A percentile compares a stretch with the other conserved stretches of the same genome.
Conservation (phyloP, 371 early-diverging fungal species). For the Mucor velutinosus region DNA sequence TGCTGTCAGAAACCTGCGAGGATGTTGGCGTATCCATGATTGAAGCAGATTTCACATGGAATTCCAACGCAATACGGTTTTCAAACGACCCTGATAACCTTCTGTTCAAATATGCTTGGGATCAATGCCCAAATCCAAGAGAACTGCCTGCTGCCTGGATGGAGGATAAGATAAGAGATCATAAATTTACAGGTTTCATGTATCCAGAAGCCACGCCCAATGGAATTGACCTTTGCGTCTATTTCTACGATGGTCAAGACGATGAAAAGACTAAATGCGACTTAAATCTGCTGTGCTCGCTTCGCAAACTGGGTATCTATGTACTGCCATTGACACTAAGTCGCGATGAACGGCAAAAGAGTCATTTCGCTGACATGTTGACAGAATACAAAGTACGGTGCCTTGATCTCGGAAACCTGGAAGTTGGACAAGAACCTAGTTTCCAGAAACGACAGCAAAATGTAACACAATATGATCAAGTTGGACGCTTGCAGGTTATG, state of each 20-base stretch:
- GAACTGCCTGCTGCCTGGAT: slow-evolving; percentile 18
- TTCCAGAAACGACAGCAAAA: slow-evolving; percentile 3
- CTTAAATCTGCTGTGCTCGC: slow-evolving; percentile 27
- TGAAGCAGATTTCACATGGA: slow-evolving; percentile 52
- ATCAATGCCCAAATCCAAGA: slow-evolving; percentile 29
- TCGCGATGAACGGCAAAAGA: slow-evolving; percentile 9
- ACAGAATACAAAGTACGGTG: slow-evolving; percentile 21
- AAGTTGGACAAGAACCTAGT: slow-evolving; percentile 17
- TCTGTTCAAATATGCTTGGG: slow-evolving; percentile 32
- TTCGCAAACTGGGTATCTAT: slow-evolving; percentile 35
- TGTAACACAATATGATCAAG: slow-evolving; percentile 3
- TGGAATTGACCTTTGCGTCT: slow-evolving; percentile 50
- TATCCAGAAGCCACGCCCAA: slow-evolving; percentile 45
- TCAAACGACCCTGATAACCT: slow-evolving; percentile 15
- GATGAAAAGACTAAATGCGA: slow-evolving; percentile 25
- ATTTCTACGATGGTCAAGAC: slow-evolving; percentile 39
- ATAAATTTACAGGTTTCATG: slow-evolving; percentile 23
- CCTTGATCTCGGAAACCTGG: slow-evolving; percentile 19
- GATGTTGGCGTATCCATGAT: slow-evolving; percentile 50
- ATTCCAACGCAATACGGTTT: slow-evolving; percentile 20
- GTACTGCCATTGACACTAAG: slow-evolving; percentile 29
- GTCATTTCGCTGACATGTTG: slow-evolving; percentile 17
- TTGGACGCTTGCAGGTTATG: slow-evolving; percentile 13
- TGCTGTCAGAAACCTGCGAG: slow-evolving; percentile 34
- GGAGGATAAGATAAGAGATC: background rate